A percentile compares a stretch with the other conserved stretches of the same genome.
Conservation (phyloP, 345 rosid genomes). For the Salix suchowensis region DNA sequence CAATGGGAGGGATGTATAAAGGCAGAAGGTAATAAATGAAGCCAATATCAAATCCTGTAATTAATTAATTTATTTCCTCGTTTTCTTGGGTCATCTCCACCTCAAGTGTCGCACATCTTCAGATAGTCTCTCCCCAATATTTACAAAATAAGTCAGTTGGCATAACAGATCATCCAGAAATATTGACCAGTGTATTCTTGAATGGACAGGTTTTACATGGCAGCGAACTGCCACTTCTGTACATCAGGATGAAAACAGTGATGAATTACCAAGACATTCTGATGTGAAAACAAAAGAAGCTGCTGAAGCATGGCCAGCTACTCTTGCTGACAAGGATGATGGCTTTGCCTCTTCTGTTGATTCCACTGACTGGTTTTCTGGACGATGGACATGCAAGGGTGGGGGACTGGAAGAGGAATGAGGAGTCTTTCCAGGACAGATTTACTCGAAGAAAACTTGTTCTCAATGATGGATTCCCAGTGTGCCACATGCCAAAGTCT, state of each 20-base stretch:
- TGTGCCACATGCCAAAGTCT: constrained; percentile 91
- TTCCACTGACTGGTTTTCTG: constrained; percentile 62
- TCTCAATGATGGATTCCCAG: constrained; percentile 90
- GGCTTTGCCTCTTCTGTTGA: constrained; percentile 35
- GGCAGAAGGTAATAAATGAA: constrained; percentile 48
- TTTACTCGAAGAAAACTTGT: constrained; percentile 60
- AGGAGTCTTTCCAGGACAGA: constrained; percentile 66
- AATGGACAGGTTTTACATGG: constrained; percentile 46
- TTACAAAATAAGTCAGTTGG: background rate
- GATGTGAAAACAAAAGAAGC: constrained; percentile 33
- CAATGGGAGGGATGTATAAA: constrained; percentile 44
- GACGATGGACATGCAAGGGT: constrained; percentile 90
- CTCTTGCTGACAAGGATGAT: constrained; percentile 34
- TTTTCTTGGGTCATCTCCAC: constrained; percentile 8
- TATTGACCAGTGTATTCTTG: constrained; percentile 6
- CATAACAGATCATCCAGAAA: background rate
- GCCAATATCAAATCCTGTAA: background rate
- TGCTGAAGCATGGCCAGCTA: constrained; percentile 37
- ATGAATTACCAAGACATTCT: constrained; percentile 32
- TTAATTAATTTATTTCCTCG: background rate
- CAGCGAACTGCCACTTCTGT: constrained; percentile 31
- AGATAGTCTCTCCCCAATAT: background rate
- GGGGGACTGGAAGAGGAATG: constrained; percentile 99
- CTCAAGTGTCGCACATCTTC: background rate
- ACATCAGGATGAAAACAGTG: constrained; percentile 29